Conservation (phyloP, 805 yeast genomes). For the Brettanomyces custersianus region DNA sequence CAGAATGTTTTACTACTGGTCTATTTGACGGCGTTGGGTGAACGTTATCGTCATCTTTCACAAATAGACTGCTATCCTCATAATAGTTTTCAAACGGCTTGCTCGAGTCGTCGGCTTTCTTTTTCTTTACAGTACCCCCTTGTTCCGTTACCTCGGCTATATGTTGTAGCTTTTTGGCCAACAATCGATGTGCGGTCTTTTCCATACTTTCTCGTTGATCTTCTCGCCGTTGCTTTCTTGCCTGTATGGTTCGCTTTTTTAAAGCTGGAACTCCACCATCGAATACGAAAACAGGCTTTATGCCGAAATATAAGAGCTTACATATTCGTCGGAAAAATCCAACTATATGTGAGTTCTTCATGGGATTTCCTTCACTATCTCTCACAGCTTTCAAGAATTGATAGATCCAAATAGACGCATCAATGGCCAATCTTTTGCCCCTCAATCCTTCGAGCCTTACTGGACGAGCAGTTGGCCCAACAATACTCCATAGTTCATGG, state of each 20-base stretch:
- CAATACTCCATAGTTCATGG: constrained; percentile 84
- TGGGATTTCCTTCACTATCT: constrained; percentile 70
- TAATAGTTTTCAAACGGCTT: constrained; percentile 25
- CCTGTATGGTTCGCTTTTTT: constrained; percentile 68
- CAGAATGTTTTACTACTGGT: constrained; percentile 4
- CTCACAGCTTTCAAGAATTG: constrained; percentile 94
- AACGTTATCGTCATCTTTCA: constrained; percentile 5
- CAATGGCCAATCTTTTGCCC: constrained; percentile 79
- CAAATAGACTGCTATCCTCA: constrained; percentile 24
- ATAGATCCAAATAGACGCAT: constrained; percentile 98
- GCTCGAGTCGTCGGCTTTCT: constrained; percentile 2
- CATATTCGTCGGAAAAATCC: constrained; percentile 94
- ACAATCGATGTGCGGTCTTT: constrained; percentile 68
- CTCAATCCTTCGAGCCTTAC: constrained; percentile 79
- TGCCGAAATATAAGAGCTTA: constrained; percentile 80
- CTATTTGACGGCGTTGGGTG: neutral
- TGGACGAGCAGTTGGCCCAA: constrained; percentile 85
- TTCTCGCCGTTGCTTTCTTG: constrained; percentile 64
- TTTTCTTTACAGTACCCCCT: neutral
- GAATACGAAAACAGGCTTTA: constrained; percentile 81
- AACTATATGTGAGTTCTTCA: constrained; percentile 78
- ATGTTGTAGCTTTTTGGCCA: constrained; percentile 72
- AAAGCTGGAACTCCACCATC: constrained; percentile 91
- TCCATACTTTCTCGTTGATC: constrained; percentile 64
- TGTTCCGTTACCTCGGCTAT: constrained; percentile 27